Evolutionary conservation across 352 stramenopile species (phyloP).

Genomic region (Halophytophthora polymorphica): DNA sequence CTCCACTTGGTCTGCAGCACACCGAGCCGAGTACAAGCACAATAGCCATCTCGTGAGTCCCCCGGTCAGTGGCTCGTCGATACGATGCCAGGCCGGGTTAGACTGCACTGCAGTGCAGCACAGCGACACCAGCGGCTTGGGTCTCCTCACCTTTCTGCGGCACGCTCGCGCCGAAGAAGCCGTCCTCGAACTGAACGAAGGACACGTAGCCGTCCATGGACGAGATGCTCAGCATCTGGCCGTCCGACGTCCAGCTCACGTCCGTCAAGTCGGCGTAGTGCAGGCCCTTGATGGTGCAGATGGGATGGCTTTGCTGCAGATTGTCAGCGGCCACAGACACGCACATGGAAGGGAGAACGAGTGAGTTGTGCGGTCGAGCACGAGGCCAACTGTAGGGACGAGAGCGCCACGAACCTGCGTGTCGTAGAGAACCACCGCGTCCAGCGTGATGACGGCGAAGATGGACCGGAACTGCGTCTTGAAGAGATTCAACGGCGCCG

Average conservation of each 20-base stretch:
- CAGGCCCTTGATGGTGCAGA: conserved; percentile 88
- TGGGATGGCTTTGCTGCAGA: conserved; percentile 65
- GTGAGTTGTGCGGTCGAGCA: not conserved
- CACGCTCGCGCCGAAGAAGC: conserved; percentile 70
- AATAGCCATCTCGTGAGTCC: not conserved
- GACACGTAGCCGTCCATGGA: conserved; percentile 96
- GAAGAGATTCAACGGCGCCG: conserved; percentile 62
- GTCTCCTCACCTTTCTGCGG: conserved; percentile 19
- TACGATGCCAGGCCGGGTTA: too few species aligned
- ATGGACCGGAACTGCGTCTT: conserved; percentile 80
- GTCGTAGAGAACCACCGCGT: conserved; percentile 95
- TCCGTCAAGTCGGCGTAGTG: conserved; percentile 96
- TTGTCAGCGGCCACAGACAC: not conserved
- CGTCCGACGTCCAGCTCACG: conserved; percentile 90
- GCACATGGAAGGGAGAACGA: conserved; percentile 9
- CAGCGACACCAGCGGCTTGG: conserved; percentile 1
- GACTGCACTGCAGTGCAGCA: conserved; percentile 1
- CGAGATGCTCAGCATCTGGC: conserved; percentile 89
- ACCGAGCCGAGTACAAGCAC: not conserved
- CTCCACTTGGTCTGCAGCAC: conserved; percentile 29
- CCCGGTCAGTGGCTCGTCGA: not conserved
- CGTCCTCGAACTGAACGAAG: conserved; percentile 89
- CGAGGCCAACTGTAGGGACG: not conserved
- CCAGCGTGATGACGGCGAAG: conserved; percentile 93
- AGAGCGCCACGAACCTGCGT: conserved; percentile 65